Evolutionary conservation across 169 alveolate genomes (phyloP).

Genomic region (Eimeria sp.): DNA sequence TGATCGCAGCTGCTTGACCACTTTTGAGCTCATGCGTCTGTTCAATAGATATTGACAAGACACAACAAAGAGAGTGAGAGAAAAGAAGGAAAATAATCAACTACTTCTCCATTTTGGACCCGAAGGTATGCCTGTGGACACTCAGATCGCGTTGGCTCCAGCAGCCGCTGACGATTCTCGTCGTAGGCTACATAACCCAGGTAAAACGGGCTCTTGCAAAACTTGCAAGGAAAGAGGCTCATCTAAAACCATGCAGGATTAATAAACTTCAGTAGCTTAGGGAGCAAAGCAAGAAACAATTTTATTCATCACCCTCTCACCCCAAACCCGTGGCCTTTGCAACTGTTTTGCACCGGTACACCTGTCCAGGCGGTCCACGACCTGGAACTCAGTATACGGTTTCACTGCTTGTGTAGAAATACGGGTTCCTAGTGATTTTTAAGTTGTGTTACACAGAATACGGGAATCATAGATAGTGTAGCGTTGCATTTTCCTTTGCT

Average conservation of each 20-base stretch:
- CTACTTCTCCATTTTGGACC: not conserved
- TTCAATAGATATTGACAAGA: not conserved
- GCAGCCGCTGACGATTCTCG: conserved; percentile 47
- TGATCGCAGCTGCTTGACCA: conserved; percentile 31
- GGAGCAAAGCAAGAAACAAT: not conserved
- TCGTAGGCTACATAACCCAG: not conserved
- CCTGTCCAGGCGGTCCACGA: not conserved
- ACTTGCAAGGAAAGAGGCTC: not conserved
- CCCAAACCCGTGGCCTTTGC: not conserved
- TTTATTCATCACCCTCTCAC: not conserved
- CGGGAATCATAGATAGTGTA: not conserved
- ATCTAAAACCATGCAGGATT: not conserved
- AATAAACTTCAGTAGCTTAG: not conserved
- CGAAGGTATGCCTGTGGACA: not conserved
- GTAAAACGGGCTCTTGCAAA: not conserved
- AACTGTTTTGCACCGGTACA: not conserved
- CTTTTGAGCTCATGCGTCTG: not conserved
- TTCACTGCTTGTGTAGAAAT: not conserved
- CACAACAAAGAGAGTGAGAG: not conserved
- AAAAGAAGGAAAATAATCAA: conserved; percentile 15
- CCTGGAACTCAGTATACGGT: not conserved
- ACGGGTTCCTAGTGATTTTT: not conserved
- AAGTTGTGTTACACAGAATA: not conserved
- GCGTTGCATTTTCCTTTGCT: not conserved
- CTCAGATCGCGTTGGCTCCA: not conserved